These are phyloP conservation scores for Bruguiera hainesii DNA, from an alignment of 441 rosid species.

Conservation along the genomic window DNA sequence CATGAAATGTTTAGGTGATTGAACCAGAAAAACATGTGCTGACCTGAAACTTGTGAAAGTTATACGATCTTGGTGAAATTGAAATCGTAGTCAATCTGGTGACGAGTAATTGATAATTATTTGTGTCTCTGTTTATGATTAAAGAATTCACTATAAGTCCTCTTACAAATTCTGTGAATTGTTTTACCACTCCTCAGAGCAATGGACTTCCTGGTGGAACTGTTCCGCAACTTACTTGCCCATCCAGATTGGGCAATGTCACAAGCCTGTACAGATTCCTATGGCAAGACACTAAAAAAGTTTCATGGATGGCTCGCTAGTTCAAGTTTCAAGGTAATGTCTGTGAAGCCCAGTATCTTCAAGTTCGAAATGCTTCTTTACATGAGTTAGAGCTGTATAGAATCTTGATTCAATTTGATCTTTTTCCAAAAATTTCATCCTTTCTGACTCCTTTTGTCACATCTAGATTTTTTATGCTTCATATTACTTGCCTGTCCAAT, in stretches of 20 bases:
- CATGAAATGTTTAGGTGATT: too few relatives aligned
- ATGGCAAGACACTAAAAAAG: constrained; percentile 71
- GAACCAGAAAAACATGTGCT: background rate
- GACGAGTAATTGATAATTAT: constrained; percentile 5
- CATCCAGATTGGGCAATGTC: constrained; percentile 84
- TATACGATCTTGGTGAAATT: background rate
- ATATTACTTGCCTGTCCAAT: too few relatives aligned
- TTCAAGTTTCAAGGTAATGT: constrained; percentile 69
- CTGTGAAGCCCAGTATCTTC: constrained; percentile 5
- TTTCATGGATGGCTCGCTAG: constrained; percentile 91
- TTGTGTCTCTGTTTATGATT: background rate
- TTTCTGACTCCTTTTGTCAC: too few relatives aligned
- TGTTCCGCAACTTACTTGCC: constrained; percentile 64
- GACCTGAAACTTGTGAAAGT: background rate
- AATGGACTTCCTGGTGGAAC: constrained; percentile 84
- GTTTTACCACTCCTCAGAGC: constrained; percentile 49
- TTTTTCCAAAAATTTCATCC: too few relatives aligned
- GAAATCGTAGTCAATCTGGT: background rate
- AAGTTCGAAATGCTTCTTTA: constrained; percentile 3
- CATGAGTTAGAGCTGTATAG: background rate
- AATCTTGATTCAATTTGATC: too few relatives aligned
- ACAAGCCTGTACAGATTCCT: constrained; percentile 71
- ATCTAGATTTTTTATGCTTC: too few relatives aligned
- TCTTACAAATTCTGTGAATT: background rate
- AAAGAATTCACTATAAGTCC: background rate